Conservation (phyloP, 225 moss, liverwort and hornwort genomes). For the Physcomitrium patens region DNA sequence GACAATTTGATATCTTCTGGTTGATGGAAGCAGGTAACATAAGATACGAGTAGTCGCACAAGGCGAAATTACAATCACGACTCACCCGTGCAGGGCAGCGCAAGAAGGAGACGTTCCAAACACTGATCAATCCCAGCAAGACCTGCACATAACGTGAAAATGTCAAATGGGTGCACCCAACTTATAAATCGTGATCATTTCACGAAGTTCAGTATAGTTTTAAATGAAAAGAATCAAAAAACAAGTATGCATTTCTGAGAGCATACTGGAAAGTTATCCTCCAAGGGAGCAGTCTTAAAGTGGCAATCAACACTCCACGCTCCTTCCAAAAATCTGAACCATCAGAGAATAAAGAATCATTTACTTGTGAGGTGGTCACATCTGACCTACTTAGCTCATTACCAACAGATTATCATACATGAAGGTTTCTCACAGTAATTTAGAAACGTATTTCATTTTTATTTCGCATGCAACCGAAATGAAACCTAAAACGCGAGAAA, state of each 20-base stretch:
- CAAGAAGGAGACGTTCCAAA: slow-evolving; percentile 97
- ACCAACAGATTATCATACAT: background rate
- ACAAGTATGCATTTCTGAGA: background rate
- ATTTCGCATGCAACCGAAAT: background rate
- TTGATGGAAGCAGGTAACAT: slow-evolving; percentile 15
- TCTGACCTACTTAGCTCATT: background rate
- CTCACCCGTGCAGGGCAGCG: slow-evolving; percentile 91
- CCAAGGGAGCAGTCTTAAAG: slow-evolving; percentile 78
- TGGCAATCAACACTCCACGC: slow-evolving; percentile 97
- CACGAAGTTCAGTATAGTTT: background rate
- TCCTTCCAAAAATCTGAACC: slow-evolving; percentile 89
- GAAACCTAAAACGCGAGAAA: background rate
- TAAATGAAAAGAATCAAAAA: background rate
- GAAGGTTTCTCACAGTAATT: background rate
- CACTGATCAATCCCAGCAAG: slow-evolving; percentile 86
- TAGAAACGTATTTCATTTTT: background rate
- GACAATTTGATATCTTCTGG: slow-evolving; percentile 9
- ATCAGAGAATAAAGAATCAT: slow-evolving; percentile 23
- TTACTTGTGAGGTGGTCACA: background rate
- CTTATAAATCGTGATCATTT: background rate
- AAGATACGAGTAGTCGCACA: background rate
- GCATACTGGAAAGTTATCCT: slow-evolving; percentile 81
- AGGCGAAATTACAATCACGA: slow-evolving; percentile 2
- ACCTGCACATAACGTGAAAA: slow-evolving; percentile 60
- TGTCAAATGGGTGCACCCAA: background rate